Conservation (phyloP, 2,329 filamentous ascomycete genomes). For the Sporothrix mexicana region DNA sequence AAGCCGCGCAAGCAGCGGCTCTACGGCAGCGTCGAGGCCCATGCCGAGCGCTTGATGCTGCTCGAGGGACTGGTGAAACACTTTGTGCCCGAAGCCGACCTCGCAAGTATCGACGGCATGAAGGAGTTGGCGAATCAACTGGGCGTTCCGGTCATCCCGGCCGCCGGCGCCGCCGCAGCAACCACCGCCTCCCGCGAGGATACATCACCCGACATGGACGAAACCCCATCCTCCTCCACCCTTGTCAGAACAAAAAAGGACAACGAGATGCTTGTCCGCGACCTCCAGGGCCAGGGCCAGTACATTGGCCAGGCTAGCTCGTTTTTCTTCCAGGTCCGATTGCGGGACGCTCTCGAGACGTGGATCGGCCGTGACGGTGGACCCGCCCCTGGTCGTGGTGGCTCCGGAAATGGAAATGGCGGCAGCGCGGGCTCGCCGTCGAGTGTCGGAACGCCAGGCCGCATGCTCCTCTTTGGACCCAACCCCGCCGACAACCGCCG, state of each 20-base stretch:
- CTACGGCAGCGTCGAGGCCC: conserved; percentile 49
- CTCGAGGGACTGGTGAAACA: conserved; percentile 52
- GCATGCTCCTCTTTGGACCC: conserved; percentile 49
- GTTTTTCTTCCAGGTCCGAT: conserved; percentile 50
- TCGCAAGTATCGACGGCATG: conserved; percentile 51
- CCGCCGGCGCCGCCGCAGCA: no score
- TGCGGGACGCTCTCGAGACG: conserved; percentile 44
- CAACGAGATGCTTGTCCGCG: conserved; percentile 47
- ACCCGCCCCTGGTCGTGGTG: neutral
- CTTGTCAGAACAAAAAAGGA: conserved; percentile 7
- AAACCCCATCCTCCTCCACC: neutral
- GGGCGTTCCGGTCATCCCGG: conserved; percentile 45
- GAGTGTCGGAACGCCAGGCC: conserved; percentile 37
- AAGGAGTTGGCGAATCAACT: conserved; percentile 47
- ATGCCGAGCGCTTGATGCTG: conserved; percentile 47
- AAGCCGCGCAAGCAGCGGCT: conserved; percentile 52
- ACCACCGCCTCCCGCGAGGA: conserved; percentile 40
- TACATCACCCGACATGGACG: conserved; percentile 30
- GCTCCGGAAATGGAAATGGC: neutral
- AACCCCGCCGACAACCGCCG: conserved; percentile 44
- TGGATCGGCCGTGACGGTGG: conserved; percentile 19
- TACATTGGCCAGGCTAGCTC: conserved; percentile 52
- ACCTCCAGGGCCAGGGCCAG: conserved; percentile 52
- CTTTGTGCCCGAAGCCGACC: conserved; percentile 50
- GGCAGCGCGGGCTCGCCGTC: conserved; percentile 41